Conservation (phyloP, 164 flowering plant genomes). For the Echeveria elegans region DNA sequence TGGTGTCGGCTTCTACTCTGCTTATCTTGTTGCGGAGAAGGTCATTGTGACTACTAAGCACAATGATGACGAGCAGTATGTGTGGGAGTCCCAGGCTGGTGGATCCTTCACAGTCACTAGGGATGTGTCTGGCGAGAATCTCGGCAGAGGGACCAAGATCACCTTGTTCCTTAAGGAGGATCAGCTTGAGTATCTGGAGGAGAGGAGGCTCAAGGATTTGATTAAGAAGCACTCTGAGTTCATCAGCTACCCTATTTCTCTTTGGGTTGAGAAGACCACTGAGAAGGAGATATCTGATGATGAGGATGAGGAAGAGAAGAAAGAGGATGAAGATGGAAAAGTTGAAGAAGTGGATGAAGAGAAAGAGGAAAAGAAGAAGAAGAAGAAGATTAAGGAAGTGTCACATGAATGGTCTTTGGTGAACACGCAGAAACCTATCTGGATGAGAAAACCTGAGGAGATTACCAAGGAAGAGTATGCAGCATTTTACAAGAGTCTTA, state of each 20-base stretch:
- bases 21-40: no score
- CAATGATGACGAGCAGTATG: no score
- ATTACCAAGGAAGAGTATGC: no score
- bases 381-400: no score
- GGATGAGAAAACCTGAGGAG: no score
- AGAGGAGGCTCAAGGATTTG: constrained; percentile 12
- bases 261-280: no score
- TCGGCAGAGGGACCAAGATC: constrained; percentile 18
- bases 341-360: constrained; percentile 22
- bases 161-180: constrained; percentile 16
- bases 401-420: constrained; percentile 28
- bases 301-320: constrained; percentile 25
- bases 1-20: no score
- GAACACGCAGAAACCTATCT: constrained; percentile 34
- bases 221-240: no score
- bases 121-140: constrained; percentile 15
- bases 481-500: no score
- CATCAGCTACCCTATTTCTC: no score
- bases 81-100: no score
- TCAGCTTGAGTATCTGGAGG: constrained; percentile 13
- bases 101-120: constrained; percentile 16
- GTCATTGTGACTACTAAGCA: no score
- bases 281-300: constrained; percentile 23
- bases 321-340: constrained; percentile 12
- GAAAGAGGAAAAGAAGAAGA: constrained; percentile 17